Conservation (phyloP, 2,329 filamentous ascomycete species). For the Helotiales sp. region DNA sequence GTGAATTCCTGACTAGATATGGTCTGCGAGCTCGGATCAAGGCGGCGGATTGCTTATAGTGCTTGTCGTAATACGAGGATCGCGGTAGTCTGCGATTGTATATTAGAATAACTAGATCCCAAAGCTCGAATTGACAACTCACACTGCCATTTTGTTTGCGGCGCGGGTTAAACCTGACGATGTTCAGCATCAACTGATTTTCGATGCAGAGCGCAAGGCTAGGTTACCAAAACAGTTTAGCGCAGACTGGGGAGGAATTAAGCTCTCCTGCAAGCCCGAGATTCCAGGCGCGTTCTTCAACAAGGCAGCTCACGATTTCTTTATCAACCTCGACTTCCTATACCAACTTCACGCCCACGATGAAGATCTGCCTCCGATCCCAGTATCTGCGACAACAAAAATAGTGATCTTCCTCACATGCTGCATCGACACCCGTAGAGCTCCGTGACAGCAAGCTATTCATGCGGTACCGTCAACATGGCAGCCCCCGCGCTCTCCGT, state of each 20-base stretch:
- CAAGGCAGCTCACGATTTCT: background rate
- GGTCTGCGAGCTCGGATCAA: slow-evolving; percentile 89
- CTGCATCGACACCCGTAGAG: slow-evolving; percentile 27
- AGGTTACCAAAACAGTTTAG: background rate
- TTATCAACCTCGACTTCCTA: slow-evolving; percentile 1
- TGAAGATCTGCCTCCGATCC: slow-evolving; percentile 12
- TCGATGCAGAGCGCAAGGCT: background rate
- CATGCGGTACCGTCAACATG: slow-evolving; percentile 41
- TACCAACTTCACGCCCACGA: slow-evolving; percentile 8
- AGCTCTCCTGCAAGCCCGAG: background rate
- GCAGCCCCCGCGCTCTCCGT: slow-evolving; percentile 57
- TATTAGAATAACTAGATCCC: background rate
- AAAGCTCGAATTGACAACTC: slow-evolving; percentile 9
- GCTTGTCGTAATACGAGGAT: slow-evolving; percentile 89
- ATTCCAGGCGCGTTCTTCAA: background rate
- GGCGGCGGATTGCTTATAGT: slow-evolving; percentile 81
- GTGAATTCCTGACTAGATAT: slow-evolving; percentile 85
- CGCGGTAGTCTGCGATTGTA: slow-evolving; percentile 52
- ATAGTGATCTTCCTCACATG: slow-evolving; percentile 19
- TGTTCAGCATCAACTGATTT: background rate
- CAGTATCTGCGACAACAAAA: slow-evolving; percentile 16
- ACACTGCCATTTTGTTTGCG: slow-evolving; percentile 32
- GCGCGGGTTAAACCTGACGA: background rate
- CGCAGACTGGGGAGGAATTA: background rate
- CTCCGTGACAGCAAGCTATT: slow-evolving; percentile 20